phyloP scores from a whole-genome alignment of 106 monocot genomes.

The Dioscorea alata region DNA sequence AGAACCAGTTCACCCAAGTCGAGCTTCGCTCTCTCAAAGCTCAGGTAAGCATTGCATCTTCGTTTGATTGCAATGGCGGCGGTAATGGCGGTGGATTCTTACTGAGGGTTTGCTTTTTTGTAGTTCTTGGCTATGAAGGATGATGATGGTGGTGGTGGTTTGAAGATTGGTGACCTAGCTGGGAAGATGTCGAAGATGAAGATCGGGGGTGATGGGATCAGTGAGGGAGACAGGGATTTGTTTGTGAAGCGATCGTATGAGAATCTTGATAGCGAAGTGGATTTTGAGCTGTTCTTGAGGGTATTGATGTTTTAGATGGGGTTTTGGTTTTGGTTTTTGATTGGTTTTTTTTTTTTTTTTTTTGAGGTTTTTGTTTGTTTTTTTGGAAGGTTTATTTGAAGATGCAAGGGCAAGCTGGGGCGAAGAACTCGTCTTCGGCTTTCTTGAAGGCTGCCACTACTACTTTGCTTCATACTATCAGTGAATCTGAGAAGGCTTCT shows the following conservation, averaged over 20 bases:
- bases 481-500: constrained; percentile 38
- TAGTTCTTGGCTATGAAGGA: constrained; percentile 41
- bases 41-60: constrained; percentile 15
- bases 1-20: constrained; percentile 73
- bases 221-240: constrained; percentile 32
- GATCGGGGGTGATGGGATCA: constrained; percentile 33
- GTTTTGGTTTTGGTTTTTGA: not conserved
- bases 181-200: constrained; percentile 46
- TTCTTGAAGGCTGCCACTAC: constrained; percentile 40
- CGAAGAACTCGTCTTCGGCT: constrained; percentile 19
- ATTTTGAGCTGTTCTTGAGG: constrained; percentile 79
- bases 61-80: not conserved
- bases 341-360: not conserved
- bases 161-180: constrained; percentile 35
- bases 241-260: constrained; percentile 25
- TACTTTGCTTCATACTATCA: constrained; percentile 34
- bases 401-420: constrained; percentile 20
- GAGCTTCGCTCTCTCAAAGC: constrained; percentile 57
- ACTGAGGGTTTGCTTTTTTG: not conserved
- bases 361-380: not conserved
- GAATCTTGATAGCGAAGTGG: constrained; percentile 29
- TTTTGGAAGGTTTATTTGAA: constrained; percentile 28
- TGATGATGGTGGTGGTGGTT: constrained; percentile 4
- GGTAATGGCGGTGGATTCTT: not conserved
- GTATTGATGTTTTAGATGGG: constrained; percentile 11